These are phyloP conservation scores for Petunia axillaris DNA, from an alignment of 257 asterid species.

Conservation along the genomic window DNA sequence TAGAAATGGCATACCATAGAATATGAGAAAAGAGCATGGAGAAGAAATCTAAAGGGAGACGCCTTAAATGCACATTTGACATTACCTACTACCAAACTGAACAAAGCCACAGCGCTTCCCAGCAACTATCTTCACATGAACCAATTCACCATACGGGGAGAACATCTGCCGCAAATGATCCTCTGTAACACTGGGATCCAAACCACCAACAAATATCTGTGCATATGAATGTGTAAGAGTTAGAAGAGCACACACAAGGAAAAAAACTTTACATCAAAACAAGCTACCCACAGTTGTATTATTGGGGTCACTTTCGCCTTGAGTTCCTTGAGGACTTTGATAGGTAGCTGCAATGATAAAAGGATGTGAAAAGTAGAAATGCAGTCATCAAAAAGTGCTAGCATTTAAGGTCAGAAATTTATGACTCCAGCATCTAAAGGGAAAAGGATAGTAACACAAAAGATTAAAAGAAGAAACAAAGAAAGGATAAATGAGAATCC, in stretches of 20 bases:
- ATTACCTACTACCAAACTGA: slow-evolving; percentile 80
- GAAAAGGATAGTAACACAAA: background rate
- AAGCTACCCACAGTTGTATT: slow-evolving; percentile 82
- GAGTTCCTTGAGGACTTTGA: slow-evolving; percentile 66
- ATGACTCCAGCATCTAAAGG: background rate
- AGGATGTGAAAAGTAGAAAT: slow-evolving; percentile 31
- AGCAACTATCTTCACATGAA: slow-evolving; percentile 82
- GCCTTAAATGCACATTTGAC: background rate
- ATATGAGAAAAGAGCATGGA: slow-evolving; percentile 8
- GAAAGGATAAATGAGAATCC: background rate
- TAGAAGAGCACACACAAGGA: slow-evolving; percentile 25
- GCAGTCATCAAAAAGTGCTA: background rate
- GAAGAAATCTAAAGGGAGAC: background rate
- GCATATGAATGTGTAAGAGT: slow-evolving; percentile 22
- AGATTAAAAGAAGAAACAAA: slow-evolving; percentile 4
- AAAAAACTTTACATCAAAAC: slow-evolving; percentile 20
- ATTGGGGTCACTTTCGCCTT: slow-evolving; percentile 87
- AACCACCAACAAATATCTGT: slow-evolving; percentile 90
- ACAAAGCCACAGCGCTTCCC: slow-evolving; percentile 97
- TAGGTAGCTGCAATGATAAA: slow-evolving; percentile 64
- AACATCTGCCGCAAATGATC: slow-evolving; percentile 82
- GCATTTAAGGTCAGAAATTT: background rate
- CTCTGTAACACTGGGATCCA: slow-evolving; percentile 77
- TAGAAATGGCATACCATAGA: slow-evolving; percentile 29
- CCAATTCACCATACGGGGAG: slow-evolving; percentile 73